Evolutionary conservation across 768 basidiomycete genomes (phyloP), one percentile per base, ranked within the genome.

Genomic region (Boletus edulis): DNA sequence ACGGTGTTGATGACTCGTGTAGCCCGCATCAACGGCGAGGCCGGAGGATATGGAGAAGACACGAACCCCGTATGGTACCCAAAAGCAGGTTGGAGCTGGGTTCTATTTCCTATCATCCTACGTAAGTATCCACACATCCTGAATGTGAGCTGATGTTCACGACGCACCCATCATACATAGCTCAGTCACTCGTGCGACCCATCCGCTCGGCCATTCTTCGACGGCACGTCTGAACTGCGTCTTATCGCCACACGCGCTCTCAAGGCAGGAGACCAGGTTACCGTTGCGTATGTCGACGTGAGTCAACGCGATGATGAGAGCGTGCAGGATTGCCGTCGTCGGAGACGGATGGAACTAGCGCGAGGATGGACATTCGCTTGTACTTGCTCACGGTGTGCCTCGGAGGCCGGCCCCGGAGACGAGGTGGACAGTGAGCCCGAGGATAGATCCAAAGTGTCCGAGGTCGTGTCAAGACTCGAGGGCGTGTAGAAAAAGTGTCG

Each of bases 301-400:
- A 72, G 73, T 0, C 81, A 82, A 63, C 81, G 75, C 54, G 66
- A 75, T 2, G 81, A 64, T 27, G 88, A 90, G 71, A 76, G 76
- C 34, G 58, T 66, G 11, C 67, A 72, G 3, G 83, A 86, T 29
- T 82, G 84, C 49, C 77, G 87, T 52, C 76, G 82, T 52, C 78
- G 87, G 42, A 76, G 91, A 58, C 80, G 91, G 32, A 76, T 78
- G 61, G 88, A 91, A 74, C 79, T 94, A 37, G 89, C 81, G 22
- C 79, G 87, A 41, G 91, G 91, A 34, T 94, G 91, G 91, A 77
- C 79, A 54, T 91, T 93, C 67, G 83, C 87, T 12, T 94, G 91
- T 64, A 69, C 74, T 47, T 94, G 91, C 67, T 70, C 76, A 51
- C 79, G 82, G 42, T 93, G 91, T 66, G 65, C 70, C 37, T 74